These are phyloP conservation scores for Articulospora tetracladia DNA, from an alignment of 495 filamentous ascomycete species.

Conservation along the genomic window DNA sequence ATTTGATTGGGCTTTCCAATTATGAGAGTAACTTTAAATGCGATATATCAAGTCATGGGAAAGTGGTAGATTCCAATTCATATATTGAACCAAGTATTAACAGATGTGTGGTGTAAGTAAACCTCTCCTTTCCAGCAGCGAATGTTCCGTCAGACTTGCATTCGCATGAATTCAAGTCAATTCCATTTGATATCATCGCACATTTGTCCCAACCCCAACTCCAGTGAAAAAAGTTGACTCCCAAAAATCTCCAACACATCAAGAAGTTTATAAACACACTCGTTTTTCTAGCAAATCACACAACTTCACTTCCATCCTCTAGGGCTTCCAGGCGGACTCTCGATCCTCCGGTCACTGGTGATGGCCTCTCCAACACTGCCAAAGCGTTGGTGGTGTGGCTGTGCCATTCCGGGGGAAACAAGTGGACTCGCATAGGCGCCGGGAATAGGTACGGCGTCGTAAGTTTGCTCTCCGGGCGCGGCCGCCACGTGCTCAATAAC, in stretches of 20 bases:
- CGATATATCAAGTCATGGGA: too few species aligned
- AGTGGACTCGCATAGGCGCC: conserved; percentile 47
- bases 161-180: neutral
- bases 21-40: too few species aligned
- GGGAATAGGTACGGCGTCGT: conserved; percentile 65
- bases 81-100: too few species aligned
- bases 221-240: neutral
- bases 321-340: conserved; percentile 36
- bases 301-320: conserved; percentile 19
- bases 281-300: neutral
- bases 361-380: conserved; percentile 32
- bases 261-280: conserved; percentile 15
- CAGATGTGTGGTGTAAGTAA: too few species aligned
- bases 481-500: conserved; percentile 43
- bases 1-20: too few species aligned
- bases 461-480: conserved; percentile 60
- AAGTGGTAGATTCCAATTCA: too few species aligned
- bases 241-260: neutral
- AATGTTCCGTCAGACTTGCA: neutral
- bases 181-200: neutral
- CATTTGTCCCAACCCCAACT: neutral
- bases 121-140: neutral
- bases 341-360: conserved; percentile 33
- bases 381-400: conserved; percentile 21
- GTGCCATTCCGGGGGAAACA: conserved; percentile 13